phyloP scores from a whole-genome alignment of 345 rosid genomes.

The Murraya koenigii region DNA sequence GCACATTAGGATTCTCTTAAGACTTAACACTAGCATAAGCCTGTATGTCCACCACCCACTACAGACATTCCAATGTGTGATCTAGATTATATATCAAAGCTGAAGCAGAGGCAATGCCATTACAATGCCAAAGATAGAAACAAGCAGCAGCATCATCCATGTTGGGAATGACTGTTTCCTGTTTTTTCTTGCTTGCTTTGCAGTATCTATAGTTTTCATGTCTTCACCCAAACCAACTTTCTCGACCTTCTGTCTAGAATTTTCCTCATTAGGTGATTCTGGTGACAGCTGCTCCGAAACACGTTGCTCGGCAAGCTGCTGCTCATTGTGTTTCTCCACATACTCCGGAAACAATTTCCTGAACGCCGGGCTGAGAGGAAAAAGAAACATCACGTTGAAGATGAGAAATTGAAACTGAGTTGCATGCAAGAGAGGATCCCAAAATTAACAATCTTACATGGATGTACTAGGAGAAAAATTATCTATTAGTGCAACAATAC shows the following conservation, averaged over 20 bases:
- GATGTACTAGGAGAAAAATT: neutral
- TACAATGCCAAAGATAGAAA: slow-evolving; percentile 84
- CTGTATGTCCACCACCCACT: slow-evolving; percentile 23
- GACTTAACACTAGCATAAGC: neutral
- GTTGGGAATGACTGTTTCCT: slow-evolving; percentile 70
- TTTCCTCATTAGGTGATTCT: slow-evolving; percentile 42
- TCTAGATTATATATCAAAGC: slow-evolving; percentile 44
- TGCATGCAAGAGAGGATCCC: neutral
- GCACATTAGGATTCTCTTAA: neutral
- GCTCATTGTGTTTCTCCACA: slow-evolving; percentile 72
- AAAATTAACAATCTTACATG: neutral
- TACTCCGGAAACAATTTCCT: slow-evolving; percentile 91
- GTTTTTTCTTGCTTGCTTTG: slow-evolving; percentile 38
- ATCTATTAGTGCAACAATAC: neutral
- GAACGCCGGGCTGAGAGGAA: slow-evolving; percentile 65
- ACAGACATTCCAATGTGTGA: slow-evolving; percentile 10
- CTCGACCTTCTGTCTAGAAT: slow-evolving; percentile 26
- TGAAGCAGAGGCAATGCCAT: slow-evolving; percentile 98
- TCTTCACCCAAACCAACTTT: slow-evolving; percentile 39
- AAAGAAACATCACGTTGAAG: slow-evolving; percentile 9
- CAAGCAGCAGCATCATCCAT: slow-evolving; percentile 79
- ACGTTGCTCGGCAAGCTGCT: slow-evolving; percentile 52
- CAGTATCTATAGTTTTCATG: slow-evolving; percentile 26
- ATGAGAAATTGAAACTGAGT: neutral
- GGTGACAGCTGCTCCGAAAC: slow-evolving; percentile 35